These are phyloP conservation scores for Marchantia polymorpha DNA, from an alignment of 225 moss, liverwort and hornwort genomes.

Conservation along the genomic window DNA sequence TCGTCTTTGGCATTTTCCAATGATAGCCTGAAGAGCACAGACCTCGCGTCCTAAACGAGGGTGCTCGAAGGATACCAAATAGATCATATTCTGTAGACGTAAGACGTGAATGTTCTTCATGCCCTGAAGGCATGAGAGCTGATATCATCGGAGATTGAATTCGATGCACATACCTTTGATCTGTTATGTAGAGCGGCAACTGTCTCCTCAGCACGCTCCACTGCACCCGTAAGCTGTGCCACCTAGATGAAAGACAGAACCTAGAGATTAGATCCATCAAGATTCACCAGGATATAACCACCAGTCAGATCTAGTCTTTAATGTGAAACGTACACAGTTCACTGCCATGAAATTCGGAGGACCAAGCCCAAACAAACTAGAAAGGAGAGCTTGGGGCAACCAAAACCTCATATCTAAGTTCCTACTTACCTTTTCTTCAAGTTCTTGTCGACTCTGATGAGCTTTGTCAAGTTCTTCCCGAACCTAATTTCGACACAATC, in stretches of 20 bases:
- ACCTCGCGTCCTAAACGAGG: too few species aligned
- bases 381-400: neutral
- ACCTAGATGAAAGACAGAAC: slow-evolving; percentile 13
- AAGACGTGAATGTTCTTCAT: too few species aligned
- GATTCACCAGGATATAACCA: too few species aligned
- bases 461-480: slow-evolving; percentile 46
- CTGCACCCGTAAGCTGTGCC: slow-evolving; percentile 33
- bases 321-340: neutral
- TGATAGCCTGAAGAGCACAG: too few species aligned
- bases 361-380: neutral
- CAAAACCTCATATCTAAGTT: neutral
- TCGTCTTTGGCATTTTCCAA: too few species aligned
- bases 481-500: slow-evolving; percentile 25
- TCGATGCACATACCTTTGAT: slow-evolving; percentile 34
- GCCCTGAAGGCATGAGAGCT: too few species aligned
- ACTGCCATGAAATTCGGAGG: neutral
- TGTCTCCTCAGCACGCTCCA: slow-evolving; percentile 43
- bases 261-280: neutral
- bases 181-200: slow-evolving; percentile 33
- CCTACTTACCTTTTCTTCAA: slow-evolving; percentile 41
- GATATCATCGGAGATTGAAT: too few species aligned
- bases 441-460: slow-evolving; percentile 46
- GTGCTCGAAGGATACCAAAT: too few species aligned
- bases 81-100: too few species aligned
- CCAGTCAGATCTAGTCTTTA: neutral